Evolutionary conservation across 345 rosid genomes (phyloP).

Genomic region (Bretschneidera sinensis): DNA sequence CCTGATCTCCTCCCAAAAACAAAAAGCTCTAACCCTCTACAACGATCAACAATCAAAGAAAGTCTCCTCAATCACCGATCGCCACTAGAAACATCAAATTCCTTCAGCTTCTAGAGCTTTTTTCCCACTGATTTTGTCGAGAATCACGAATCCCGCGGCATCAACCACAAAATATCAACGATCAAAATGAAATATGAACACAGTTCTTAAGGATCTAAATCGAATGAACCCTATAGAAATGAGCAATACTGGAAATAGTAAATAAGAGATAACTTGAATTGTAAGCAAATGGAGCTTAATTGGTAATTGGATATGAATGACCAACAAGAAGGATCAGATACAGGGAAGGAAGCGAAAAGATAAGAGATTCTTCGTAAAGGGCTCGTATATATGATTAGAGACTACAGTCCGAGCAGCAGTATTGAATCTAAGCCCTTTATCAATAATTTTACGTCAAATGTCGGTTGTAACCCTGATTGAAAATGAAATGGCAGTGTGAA

Average conservation of each 20-base stretch:
- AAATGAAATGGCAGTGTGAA: background rate
- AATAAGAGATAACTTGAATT: background rate
- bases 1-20: slow-evolving; percentile 12
- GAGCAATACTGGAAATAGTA: background rate
- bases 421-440: too few species aligned
- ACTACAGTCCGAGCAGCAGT: too few species aligned
- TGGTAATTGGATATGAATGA: background rate
- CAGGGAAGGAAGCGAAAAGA: too few species aligned
- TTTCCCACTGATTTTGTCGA: background rate
- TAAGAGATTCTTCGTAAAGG: too few species aligned
- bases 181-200: background rate
- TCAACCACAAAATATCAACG: background rate
- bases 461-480: background rate
- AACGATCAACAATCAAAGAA: slow-evolving; percentile 10
- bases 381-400: too few species aligned
- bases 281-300: background rate
- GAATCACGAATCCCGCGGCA: background rate
- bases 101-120: background rate
- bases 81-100: background rate
- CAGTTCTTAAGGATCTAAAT: background rate
- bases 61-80: slow-evolving; percentile 17
- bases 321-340: too few species aligned
- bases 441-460: background rate
- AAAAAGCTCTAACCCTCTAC: background rate
- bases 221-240: background rate